These are phyloP conservation scores for Blastocystis sp. DNA, from an alignment of 352 stramenopile species.

Conservation along the genomic window DNA sequence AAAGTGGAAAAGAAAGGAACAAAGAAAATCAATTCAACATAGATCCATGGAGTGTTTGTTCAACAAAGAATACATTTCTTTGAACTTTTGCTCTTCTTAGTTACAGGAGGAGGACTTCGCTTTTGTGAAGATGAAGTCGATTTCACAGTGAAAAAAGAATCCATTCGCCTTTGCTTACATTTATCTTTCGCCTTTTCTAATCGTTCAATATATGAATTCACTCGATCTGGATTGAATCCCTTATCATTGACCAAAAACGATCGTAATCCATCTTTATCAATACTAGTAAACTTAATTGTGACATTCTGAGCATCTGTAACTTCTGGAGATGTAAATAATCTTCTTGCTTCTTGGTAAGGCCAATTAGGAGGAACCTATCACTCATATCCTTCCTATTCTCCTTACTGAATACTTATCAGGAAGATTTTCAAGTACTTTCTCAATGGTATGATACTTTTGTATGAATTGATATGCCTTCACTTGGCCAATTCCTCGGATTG, in stretches of 20 bases:
- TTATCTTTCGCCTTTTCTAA: constrained; percentile 87
- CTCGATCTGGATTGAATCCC: constrained; percentile 86
- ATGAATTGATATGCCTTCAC: constrained; percentile 94
- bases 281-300: constrained; percentile 66
- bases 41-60: constrained; percentile 59
- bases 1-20: background rate
- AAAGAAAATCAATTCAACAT: background rate
- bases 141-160: constrained; percentile 83
- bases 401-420: constrained; percentile 70
- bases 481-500: constrained; percentile 88
- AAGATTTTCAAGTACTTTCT: constrained; percentile 82
- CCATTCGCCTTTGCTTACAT: constrained; percentile 87
- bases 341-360: constrained; percentile 71
- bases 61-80: constrained; percentile 63
- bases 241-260: constrained; percentile 89
- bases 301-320: constrained; percentile 72
- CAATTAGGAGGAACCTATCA: constrained; percentile 45
- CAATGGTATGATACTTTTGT: constrained; percentile 86
- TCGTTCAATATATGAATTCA: constrained; percentile 83
- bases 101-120: constrained; percentile 71
- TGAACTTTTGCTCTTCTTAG: constrained; percentile 61
- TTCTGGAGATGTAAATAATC: constrained; percentile 81
- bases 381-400: constrained; percentile 51
- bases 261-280: constrained; percentile 57
- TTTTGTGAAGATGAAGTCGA: constrained; percentile 67